Percentiles rank a stretch among this genome's conserved stretches.
phyloP scores from a whole-genome alignment of 495 filamentous ascomycete genomes.

The Terfezia claveryi region DNA sequence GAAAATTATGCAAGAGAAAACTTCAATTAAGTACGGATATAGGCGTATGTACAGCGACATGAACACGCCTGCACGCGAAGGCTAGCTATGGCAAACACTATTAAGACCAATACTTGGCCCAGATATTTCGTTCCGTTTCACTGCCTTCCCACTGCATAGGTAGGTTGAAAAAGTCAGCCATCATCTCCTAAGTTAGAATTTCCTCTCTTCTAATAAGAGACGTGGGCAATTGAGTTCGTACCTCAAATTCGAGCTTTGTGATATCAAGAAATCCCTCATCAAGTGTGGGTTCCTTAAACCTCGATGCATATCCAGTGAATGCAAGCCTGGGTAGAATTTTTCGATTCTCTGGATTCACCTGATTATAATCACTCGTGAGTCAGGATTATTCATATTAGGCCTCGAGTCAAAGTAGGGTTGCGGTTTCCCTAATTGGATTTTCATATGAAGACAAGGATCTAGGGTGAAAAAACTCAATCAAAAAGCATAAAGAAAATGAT shows the following conservation, averaged over 20 bases:
- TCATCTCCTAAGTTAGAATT: background rate
- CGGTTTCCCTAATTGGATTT: too few species aligned
- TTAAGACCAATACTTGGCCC: conserved; percentile 43
- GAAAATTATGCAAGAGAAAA: too few species aligned
- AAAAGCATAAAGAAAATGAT: too few species aligned
- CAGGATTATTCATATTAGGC: background rate
- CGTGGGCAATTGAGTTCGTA: conserved; percentile 14
- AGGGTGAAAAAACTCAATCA: too few species aligned
- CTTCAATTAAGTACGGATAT: too few species aligned
- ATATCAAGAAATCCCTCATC: conserved; percentile 75
- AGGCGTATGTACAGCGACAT: too few species aligned
- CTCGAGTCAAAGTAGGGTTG: too few species aligned
- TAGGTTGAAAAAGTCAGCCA: conserved; percentile 5
- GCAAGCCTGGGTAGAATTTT: conserved; percentile 53
- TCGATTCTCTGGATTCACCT: conserved; percentile 68
- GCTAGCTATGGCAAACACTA: too few species aligned
- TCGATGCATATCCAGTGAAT: conserved; percentile 46
- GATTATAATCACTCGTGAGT: conserved; percentile 1
- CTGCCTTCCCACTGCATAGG: conserved; percentile 30
- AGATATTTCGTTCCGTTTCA: conserved; percentile 34
- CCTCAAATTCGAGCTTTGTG: conserved; percentile 31
- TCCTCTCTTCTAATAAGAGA: background rate
- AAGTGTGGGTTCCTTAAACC: conserved; percentile 47
- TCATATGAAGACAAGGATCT: too few species aligned
- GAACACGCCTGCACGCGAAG: too few species aligned